Evolutionary conservation across 2,329 filamentous ascomycete species (phyloP).

Genomic region (Hypoxylon sp.): DNA sequence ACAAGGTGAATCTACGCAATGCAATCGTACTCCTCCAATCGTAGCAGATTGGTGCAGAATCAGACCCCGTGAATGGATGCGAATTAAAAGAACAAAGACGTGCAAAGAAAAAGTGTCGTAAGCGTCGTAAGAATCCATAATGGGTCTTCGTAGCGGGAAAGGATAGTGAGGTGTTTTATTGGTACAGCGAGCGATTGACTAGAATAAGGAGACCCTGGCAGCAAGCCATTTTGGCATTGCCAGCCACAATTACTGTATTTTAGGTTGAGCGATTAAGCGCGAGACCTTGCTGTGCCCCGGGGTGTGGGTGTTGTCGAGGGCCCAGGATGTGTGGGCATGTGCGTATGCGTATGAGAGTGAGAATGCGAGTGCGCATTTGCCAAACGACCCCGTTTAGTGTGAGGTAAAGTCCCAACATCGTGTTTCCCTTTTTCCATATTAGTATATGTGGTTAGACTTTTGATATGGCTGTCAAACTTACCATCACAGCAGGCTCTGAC

Average conservation of each 20-base stretch:
- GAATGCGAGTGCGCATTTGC: conserved; percentile 47
- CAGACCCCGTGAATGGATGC: conserved; percentile 25
- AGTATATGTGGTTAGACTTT: conserved; percentile 30
- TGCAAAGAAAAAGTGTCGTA: conserved; percentile 39
- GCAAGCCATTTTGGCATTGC: background rate
- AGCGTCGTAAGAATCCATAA: conserved; percentile 45
- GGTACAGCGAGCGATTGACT: conserved; percentile 38
- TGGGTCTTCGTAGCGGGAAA: conserved; percentile 42
- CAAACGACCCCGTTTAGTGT: conserved; percentile 60
- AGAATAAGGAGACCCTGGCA: conserved; percentile 22
- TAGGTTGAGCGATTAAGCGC: conserved; percentile 44
- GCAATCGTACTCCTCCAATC: conserved; percentile 26
- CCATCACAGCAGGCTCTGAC: conserved; percentile 98
- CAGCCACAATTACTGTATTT: conserved; percentile 10
- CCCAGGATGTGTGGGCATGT: conserved; percentile 51
- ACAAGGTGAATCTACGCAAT: conserved; percentile 28
- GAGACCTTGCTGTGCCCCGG: conserved; percentile 53
- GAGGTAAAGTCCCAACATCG: conserved; percentile 73
- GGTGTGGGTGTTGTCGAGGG: conserved; percentile 53
- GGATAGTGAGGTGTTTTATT: conserved; percentile 24
- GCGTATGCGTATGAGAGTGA: conserved; percentile 50
- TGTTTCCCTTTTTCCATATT: conserved; percentile 70
- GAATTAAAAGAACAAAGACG: conserved; percentile 32
- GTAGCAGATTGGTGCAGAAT: conserved; percentile 16
- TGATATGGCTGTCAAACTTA: conserved; percentile 60